phyloP scores from a whole-genome alignment of 352 stramenopile species.

The Pythium rishiriense region DNA sequence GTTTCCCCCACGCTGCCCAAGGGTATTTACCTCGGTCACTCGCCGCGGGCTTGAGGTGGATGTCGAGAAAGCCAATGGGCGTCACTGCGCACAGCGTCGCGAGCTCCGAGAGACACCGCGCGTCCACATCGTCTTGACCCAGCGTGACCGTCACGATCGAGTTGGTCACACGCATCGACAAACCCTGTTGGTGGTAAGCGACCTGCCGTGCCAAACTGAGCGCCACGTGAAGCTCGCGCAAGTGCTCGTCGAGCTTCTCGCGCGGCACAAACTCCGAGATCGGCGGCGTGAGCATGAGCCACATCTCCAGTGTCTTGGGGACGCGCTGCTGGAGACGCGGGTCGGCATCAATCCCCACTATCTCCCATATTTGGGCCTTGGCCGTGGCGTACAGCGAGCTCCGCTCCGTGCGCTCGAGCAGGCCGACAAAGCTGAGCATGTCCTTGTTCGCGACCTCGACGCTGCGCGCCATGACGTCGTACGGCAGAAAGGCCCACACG shows the following conservation, averaged over 20 bases:
- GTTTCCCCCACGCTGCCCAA: not conserved
- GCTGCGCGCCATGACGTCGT: not conserved
- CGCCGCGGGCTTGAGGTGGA: not conserved
- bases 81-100: not conserved
- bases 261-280: not conserved
- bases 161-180: not conserved
- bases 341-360: not conserved
- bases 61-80: not conserved
- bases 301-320: not conserved
- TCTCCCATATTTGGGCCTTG: not conserved
- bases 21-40: not conserved
- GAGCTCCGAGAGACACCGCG: not conserved
- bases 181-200: no score
- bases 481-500: slow-evolving; percentile 9
- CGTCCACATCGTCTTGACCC: not conserved
- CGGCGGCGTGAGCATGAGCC: not conserved
- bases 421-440: not conserved
- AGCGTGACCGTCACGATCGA: not conserved
- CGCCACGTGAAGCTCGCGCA: not conserved
- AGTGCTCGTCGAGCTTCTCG: not conserved
- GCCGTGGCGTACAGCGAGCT: not conserved
- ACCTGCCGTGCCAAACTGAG: not conserved
- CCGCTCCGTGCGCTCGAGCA: not conserved
- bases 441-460: not conserved
- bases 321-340: not conserved